These are phyloP conservation scores for Aspergillus sp. DNA, from an alignment of 2,329 filamentous ascomycete species.

Conservation along the genomic window DNA sequence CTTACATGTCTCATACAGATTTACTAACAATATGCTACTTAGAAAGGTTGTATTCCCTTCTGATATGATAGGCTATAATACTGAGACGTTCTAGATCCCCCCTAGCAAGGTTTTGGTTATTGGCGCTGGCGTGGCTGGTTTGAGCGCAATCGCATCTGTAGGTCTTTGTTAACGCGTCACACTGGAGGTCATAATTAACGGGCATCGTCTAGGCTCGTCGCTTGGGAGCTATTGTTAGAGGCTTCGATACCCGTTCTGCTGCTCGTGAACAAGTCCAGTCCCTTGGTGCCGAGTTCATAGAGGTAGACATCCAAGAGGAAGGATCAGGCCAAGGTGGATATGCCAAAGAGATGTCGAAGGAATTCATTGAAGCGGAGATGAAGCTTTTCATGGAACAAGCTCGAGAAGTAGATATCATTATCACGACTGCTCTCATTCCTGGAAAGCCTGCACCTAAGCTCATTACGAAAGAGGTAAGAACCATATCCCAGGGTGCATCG, in stretches of 20 bases:
- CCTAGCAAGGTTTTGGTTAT: constrained; percentile 89
- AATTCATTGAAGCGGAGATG: constrained; percentile 92
- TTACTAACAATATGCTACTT: constrained; percentile 27
- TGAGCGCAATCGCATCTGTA: constrained; percentile 81
- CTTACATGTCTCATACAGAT: not conserved
- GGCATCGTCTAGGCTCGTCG: constrained; percentile 61
- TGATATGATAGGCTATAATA: not conserved
- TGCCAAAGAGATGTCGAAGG: constrained; percentile 91
- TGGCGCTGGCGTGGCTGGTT: constrained; percentile 82
- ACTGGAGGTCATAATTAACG: not conserved
- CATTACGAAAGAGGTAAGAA: constrained; percentile 67
- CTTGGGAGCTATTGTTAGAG: constrained; percentile 84
- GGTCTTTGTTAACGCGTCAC: constrained; percentile 18
- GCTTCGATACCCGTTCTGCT: constrained; percentile 87
- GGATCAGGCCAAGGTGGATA: constrained; percentile 84
- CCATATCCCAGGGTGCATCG: not conserved
- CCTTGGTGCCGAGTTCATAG: constrained; percentile 84
- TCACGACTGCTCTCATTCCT: constrained; percentile 89
- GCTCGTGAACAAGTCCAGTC: constrained; percentile 88
- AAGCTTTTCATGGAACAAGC: constrained; percentile 87
- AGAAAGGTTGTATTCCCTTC: constrained; percentile 26
- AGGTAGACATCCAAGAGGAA: constrained; percentile 82
- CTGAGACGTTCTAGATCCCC: constrained; percentile 63
- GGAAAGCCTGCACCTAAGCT: constrained; percentile 80
- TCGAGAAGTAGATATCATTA: constrained; percentile 85